These are phyloP conservation scores for Penicillium herquei DNA, from an alignment of 495 filamentous ascomycete genomes.

Conservation along the genomic window DNA sequence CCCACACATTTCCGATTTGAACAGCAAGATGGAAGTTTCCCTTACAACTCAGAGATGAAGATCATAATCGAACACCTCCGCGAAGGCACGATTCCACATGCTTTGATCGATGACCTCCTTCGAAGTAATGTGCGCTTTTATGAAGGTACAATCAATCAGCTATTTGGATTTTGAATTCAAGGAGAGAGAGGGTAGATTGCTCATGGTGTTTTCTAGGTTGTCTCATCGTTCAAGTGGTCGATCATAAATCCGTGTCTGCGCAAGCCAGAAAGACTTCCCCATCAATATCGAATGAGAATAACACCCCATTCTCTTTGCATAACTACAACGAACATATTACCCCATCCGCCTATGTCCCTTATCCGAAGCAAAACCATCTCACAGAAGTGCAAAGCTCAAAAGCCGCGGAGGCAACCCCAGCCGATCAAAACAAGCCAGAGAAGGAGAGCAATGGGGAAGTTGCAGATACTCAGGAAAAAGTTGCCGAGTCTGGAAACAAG, in stretches of 20 bases:
- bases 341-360: constrained; percentile 82
- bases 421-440: constrained; percentile 11
- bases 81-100: constrained; percentile 65
- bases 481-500: constrained; percentile 49
- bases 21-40: constrained; percentile 86
- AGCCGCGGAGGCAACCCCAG: constrained; percentile 11
- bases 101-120: constrained; percentile 69
- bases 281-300: constrained; percentile 54
- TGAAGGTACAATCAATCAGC: constrained; percentile 57
- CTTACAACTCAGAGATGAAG: constrained; percentile 88
- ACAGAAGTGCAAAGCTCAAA: constrained; percentile 38
- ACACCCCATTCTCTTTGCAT: constrained; percentile 80
- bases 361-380: constrained; percentile 60
- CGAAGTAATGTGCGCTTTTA: constrained; percentile 76
- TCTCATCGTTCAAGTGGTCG: constrained; percentile 86
- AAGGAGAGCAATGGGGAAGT: constrained; percentile 27
- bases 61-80: constrained; percentile 76
- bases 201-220: constrained; percentile 53
- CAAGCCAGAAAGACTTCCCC: constrained; percentile 53
- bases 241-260: constrained; percentile 70
- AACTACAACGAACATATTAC: constrained; percentile 86
- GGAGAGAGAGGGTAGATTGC: not conserved
- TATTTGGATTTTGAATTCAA: not conserved
- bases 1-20: constrained; percentile 88
- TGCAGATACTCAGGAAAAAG: constrained; percentile 44